Conservation (phyloP, 805 yeast species). For the Lachancea meyersii region DNA sequence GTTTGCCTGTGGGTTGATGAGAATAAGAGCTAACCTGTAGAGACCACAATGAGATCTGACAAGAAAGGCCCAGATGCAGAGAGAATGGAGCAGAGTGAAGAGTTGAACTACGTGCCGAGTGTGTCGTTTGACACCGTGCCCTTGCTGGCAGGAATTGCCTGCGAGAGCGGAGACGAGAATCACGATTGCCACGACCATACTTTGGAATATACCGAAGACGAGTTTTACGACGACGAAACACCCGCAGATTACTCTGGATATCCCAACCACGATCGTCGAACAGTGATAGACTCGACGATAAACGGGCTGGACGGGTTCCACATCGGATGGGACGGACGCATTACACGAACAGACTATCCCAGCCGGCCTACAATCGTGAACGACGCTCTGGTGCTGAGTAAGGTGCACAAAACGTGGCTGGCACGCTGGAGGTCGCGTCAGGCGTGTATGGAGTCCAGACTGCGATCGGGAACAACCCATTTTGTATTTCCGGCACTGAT, state of each 20-base stretch:
- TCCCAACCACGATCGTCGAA: conserved; percentile 8
- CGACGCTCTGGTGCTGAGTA: conserved; percentile 29
- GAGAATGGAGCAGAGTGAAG: not conserved
- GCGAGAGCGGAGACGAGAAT: conserved; percentile 21
- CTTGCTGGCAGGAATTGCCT: conserved; percentile 16
- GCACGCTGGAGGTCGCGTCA: conserved; percentile 20
- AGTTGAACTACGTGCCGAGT: conserved; percentile 15
- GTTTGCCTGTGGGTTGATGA: too few species aligned
- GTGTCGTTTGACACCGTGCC: conserved; percentile 35
- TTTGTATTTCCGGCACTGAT: conserved; percentile 22
- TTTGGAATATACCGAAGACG: conserved; percentile 30
- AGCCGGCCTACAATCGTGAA: conserved; percentile 28
- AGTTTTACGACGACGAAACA: conserved; percentile 31
- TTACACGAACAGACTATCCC: conserved; percentile 33
- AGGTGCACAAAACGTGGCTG: conserved; percentile 20
- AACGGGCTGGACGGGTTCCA: conserved; percentile 19
- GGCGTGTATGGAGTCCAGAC: conserved; percentile 15
- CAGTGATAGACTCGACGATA: conserved; percentile 3
- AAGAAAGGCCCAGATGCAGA: not conserved
- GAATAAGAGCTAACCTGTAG: too few species aligned
- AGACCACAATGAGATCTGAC: not conserved
- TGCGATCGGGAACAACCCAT: conserved; percentile 10
- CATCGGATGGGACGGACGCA: conserved; percentile 27
- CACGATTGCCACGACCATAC: conserved; percentile 27
- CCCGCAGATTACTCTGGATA: conserved; percentile 9